phyloP scores from a whole-genome alignment of 2,329 filamentous ascomycete species.

The Hymenoscyphus scutula region DNA sequence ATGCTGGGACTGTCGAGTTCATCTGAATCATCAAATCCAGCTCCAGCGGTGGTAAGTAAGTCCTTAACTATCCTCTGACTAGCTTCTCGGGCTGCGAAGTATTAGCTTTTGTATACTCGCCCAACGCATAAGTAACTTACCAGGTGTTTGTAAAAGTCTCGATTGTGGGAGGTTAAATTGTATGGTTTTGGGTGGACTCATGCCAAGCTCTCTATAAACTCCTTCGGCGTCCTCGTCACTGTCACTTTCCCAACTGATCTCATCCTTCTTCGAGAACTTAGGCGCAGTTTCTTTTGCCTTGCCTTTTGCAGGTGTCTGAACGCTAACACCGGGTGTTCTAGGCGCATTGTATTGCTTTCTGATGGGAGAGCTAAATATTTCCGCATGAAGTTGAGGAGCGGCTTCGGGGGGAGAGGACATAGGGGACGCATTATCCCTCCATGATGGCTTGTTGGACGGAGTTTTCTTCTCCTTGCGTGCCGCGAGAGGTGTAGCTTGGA shows the following conservation, averaged over 20 bases:
- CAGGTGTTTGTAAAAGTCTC: constrained; percentile 76
- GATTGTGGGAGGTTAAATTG: constrained; percentile 79
- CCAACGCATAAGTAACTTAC: constrained; percentile 43
- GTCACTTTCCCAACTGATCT: constrained; percentile 72
- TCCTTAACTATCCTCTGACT: constrained; percentile 80
- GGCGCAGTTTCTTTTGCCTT: constrained; percentile 51
- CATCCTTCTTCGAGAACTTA: constrained; percentile 42
- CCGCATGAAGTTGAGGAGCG: constrained; percentile 78
- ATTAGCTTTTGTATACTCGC: constrained; percentile 11
- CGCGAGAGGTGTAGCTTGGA: constrained; percentile 85
- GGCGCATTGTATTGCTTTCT: constrained; percentile 47
- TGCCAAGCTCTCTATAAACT: constrained; percentile 59
- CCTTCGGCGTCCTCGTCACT: constrained; percentile 56
- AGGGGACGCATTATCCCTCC: constrained; percentile 32
- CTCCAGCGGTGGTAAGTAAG: constrained; percentile 73
- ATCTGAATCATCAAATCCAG: constrained; percentile 55
- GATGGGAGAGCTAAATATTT: constrained; percentile 78
- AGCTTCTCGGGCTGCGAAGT: constrained; percentile 66
- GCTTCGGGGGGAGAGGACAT: constrained; percentile 75
- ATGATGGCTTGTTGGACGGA: constrained; percentile 34
- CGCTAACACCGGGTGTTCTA: constrained; percentile 78
- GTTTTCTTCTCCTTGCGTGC: constrained; percentile 42
- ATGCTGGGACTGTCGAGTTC: constrained; percentile 59
- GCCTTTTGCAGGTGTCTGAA: constrained; percentile 68
- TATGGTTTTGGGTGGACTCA: constrained; percentile 92